A percentile compares a stretch with the other conserved stretches of the same genome.
phyloP scores from a whole-genome alignment of 192 early-diverging fungal species.

The Umbelopsis isabellina region DNA sequence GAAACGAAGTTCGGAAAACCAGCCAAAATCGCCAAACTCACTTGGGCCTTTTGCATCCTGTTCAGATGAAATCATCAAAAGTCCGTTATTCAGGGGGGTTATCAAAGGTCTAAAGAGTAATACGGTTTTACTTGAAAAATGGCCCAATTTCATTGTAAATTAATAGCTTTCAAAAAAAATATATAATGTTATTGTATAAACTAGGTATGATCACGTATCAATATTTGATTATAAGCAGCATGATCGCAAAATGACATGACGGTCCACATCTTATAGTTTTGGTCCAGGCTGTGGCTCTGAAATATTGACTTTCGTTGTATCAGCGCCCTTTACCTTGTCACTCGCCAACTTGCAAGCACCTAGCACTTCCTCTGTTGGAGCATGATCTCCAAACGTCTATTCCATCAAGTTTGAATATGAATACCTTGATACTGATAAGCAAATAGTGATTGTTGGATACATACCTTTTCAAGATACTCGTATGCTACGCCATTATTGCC shows the following conservation, averaged over 20 bases:
- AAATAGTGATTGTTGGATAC: not conserved
- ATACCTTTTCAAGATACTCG: slow-evolving; percentile 41
- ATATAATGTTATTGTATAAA: not conserved
- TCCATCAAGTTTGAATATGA: not conserved
- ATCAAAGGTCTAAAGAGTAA: slow-evolving; percentile 44
- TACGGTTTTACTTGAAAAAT: slow-evolving; percentile 32
- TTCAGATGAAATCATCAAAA: slow-evolving; percentile 27
- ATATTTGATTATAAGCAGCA: too few species aligned
- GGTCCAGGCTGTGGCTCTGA: not conserved
- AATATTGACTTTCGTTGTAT: not conserved
- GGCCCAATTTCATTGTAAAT: slow-evolving; percentile 37
- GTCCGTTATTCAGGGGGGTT: slow-evolving; percentile 40
- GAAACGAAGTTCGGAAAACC: slow-evolving; percentile 1
- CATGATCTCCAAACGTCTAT: slow-evolving; percentile 49
- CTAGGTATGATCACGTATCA: not conserved
- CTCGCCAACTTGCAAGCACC: not conserved
- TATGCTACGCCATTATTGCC: slow-evolving; percentile 43
- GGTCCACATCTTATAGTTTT: not conserved
- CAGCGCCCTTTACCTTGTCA: not conserved
- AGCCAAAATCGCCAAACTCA: not conserved
- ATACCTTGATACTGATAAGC: not conserved
- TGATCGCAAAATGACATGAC: too few species aligned
- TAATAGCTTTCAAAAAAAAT: not conserved
- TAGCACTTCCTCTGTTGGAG: slow-evolving; percentile 42
- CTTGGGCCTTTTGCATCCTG: slow-evolving; percentile 25